Evolutionary conservation across 169 alveolate species (phyloP).

Genomic region (Plasmodium knowlesi): DNA sequence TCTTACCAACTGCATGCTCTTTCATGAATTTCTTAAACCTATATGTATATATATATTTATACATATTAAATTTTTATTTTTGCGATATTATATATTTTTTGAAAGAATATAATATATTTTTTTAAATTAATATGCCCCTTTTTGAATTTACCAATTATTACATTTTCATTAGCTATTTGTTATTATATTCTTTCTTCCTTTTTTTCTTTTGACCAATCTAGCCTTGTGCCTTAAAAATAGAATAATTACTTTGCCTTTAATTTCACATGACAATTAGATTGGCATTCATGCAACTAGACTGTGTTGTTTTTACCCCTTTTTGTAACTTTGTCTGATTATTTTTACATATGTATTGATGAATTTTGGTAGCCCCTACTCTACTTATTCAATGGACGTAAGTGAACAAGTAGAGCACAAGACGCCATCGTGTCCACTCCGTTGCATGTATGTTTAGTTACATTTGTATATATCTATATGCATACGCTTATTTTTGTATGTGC

Average conservation of each 20-base stretch:
- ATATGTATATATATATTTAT: background rate
- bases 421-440: background rate
- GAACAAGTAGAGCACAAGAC: background rate
- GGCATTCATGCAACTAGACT: conserved; percentile 1
- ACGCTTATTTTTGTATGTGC: background rate
- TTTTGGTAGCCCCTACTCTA: background rate
- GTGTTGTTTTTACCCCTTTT: background rate
- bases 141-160: conserved; percentile 1
- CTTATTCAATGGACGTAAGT: background rate
- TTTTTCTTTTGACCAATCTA: background rate
- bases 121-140: conserved; percentile 1
- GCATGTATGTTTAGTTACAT: background rate
- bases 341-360: conserved; percentile 45
- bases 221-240: background rate
- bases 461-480: background rate
- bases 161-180: background rate
- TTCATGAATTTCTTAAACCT: background rate
- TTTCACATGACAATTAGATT: conserved; percentile 13
- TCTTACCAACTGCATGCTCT: conserved; percentile 30
- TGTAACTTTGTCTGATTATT: conserved; percentile 3
- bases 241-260: background rate
- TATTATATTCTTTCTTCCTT: conserved; percentile 2
- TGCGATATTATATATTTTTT: background rate
- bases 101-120: background rate
- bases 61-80: background rate